Conservation (phyloP, 768 basidiomycete genomes). For the Amanita exitialis region DNA sequence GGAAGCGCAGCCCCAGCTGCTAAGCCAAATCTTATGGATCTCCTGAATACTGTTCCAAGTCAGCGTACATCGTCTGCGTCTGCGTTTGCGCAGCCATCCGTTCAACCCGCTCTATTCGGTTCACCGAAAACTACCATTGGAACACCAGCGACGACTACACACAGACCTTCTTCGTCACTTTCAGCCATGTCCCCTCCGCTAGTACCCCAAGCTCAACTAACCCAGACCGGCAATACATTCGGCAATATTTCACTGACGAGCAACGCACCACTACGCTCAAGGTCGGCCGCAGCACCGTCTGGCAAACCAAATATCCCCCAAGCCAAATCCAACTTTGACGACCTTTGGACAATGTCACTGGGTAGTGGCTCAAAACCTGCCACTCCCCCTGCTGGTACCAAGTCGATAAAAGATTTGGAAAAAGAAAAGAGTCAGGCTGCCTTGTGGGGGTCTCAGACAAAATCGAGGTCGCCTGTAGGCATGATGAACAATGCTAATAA, state of each 20-base stretch:
- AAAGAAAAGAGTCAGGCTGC: conserved; percentile 76
- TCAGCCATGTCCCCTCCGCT: conserved; percentile 23
- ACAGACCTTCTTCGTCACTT: conserved; percentile 26
- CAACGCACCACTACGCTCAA: not conserved
- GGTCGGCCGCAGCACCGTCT: not conserved
- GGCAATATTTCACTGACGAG: conserved; percentile 5
- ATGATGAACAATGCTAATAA: not conserved
- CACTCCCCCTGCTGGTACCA: conserved; percentile 25
- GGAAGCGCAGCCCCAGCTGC: conserved; percentile 31
- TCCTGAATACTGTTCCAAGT: conserved; percentile 29
- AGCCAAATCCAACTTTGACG: conserved; percentile 61
- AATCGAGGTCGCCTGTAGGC: conserved; percentile 7
- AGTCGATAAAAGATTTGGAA: conserved; percentile 85
- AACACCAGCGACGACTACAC: conserved; percentile 14
- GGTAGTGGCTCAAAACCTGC: conserved; percentile 35
- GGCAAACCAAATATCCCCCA: conserved; percentile 17
- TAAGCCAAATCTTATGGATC: conserved; percentile 37
- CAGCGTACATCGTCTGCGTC: conserved; percentile 19
- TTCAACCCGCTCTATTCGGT: conserved; percentile 14
- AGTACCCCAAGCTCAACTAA: conserved; percentile 14
- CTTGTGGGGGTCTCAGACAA: conserved; percentile 54
- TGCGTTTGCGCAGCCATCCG: conserved; percentile 18
- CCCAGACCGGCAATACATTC: conserved; percentile 21
- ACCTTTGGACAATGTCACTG: conserved; percentile 80
- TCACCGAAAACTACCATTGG: conserved; percentile 8